Conservation (phyloP, 1,284 basidiomycete genomes). For the Fomitopsis betulina region DNA sequence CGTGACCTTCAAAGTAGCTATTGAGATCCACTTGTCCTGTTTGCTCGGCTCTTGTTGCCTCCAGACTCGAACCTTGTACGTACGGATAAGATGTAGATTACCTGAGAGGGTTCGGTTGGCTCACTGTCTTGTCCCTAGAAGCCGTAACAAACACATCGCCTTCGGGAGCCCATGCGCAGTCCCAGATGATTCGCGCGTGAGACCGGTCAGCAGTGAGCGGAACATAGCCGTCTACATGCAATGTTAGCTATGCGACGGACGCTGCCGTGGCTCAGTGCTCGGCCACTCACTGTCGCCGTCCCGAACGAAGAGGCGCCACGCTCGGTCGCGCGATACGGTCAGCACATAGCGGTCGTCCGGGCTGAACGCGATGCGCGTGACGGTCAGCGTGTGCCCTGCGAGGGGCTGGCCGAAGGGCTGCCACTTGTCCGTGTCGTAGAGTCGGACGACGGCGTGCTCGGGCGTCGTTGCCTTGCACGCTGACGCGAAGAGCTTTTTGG, state of each 20-base stretch:
- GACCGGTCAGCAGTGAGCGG: conserved; percentile 73
- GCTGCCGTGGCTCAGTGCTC: background rate
- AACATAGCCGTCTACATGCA: conserved; percentile 43
- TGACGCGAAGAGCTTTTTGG: conserved; percentile 77
- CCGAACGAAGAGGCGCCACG: conserved; percentile 81
- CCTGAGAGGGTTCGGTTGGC: conserved; percentile 12
- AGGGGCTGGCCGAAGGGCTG: conserved; percentile 69
- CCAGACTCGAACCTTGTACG: conserved; percentile 79
- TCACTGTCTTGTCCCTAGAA: conserved; percentile 91
- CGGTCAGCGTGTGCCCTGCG: conserved; percentile 82
- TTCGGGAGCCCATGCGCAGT: conserved; percentile 79
- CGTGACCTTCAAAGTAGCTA: conserved; percentile 51
- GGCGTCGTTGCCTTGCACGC: conserved; percentile 85
- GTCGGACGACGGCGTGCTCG: conserved; percentile 86
- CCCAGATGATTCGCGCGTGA: conserved; percentile 94
- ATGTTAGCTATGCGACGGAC: background rate
- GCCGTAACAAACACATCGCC: conserved; percentile 86
- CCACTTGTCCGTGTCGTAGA: conserved; percentile 75
- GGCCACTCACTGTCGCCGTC: conserved; percentile 33
- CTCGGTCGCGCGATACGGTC: conserved; percentile 87
- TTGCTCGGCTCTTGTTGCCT: conserved; percentile 26
- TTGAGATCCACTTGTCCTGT: conserved; percentile 42
- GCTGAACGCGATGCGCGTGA: conserved; percentile 89
- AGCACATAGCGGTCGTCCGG: conserved; percentile 76
- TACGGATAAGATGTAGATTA: background rate